Base-by-base conservation (phyloP, 352 stramenopile species). In the Phytophthora pini region DNA sequence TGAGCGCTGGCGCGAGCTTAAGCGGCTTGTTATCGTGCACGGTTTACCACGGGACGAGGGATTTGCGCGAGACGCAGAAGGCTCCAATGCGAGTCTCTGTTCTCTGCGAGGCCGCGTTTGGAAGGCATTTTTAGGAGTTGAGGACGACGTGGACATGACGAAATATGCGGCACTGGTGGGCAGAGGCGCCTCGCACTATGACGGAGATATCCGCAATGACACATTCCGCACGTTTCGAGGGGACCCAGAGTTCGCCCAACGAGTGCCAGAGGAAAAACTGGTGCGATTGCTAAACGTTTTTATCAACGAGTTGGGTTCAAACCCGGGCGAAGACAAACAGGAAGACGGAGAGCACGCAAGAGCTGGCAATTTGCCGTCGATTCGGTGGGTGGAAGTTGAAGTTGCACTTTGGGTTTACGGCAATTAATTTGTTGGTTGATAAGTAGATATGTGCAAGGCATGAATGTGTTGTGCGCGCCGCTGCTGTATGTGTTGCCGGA, bases 401-500 rank as follows among this genome's bases (percentile, higher is more conserved):
- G 40, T 34, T 46, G 9, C n/a, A 13, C 40, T 27, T 12, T 55
- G 48, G 53, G 6, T 40, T 52, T 67, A 38, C 39, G 17, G 36
- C 15, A 13, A 36, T 34, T 43, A 55, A 43, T n/a, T 41, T 55
- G 8, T 38, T 12, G 27, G 50, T 17, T 9, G 1, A 34, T 41
- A 9, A 1, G 31, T 47, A 86, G 80, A 56, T 98, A 98, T 59
- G 92, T 98, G n/a, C 92, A 98, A 65, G 92, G 92, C 41, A 97
- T 98, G 89, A 98, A 97, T 61, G 80, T 97, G 22, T 54, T 98
- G 15, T 96, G 87, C 55, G 91, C 88, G 11, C 89, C 92, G 44
- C 69, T 98, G 43, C 70, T 98, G n/a, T 98, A 96, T 65, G 89
- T 96, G n/a, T 82, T 98, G 74, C 88, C 92, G 3, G 92, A 97